Evolutionary conservation across 139 green algal genomes (phyloP).

Genomic region (Nannochloris sp.): DNA sequence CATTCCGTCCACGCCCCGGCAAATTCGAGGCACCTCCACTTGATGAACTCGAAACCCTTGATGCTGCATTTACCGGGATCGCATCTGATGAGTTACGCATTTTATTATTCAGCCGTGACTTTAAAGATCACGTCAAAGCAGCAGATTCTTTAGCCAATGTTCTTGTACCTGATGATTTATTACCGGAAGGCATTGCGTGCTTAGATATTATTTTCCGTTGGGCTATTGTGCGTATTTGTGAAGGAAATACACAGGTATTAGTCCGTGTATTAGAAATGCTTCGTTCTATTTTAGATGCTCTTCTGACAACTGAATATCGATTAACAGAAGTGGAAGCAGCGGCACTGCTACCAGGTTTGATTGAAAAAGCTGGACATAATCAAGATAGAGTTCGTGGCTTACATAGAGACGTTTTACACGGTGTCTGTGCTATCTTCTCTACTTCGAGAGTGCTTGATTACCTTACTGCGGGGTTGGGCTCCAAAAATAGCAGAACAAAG

Average conservation of each 20-base stretch:
- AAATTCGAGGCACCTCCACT: constrained; percentile 60
- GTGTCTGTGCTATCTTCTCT: constrained; percentile 43
- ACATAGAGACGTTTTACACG: constrained; percentile 72
- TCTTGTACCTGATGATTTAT: constrained; percentile 5
- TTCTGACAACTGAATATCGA: constrained; percentile 29
- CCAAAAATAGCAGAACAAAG: constrained; percentile 88
- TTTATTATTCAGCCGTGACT: constrained; percentile 49
- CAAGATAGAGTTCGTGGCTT: constrained; percentile 45
- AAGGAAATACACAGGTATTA: constrained; percentile 67
- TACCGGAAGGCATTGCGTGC: constrained; percentile 15
- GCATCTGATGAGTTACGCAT: constrained; percentile 25
- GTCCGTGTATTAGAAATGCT: constrained; percentile 66
- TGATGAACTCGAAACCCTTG: constrained; percentile 57
- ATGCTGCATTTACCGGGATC: constrained; percentile 51
- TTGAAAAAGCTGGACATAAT: constrained; percentile 92
- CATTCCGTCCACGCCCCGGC: constrained; percentile 43
- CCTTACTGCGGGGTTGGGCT: constrained; percentile 55
- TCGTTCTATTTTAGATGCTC: constrained; percentile 45
- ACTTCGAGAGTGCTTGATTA: constrained; percentile 28
- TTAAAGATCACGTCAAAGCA: constrained; percentile 76
- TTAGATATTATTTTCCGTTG: constrained; percentile 82
- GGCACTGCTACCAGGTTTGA: constrained; percentile 78
- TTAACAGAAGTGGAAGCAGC: constrained; percentile 82
- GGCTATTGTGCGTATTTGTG: constrained; percentile 68
- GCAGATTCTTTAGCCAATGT: constrained; percentile 41